Evolutionary conservation across 78 protist species (phyloP), one percentile per base, ranked within the genome.

Genomic region (Dictyostelium discoideum): DNA sequence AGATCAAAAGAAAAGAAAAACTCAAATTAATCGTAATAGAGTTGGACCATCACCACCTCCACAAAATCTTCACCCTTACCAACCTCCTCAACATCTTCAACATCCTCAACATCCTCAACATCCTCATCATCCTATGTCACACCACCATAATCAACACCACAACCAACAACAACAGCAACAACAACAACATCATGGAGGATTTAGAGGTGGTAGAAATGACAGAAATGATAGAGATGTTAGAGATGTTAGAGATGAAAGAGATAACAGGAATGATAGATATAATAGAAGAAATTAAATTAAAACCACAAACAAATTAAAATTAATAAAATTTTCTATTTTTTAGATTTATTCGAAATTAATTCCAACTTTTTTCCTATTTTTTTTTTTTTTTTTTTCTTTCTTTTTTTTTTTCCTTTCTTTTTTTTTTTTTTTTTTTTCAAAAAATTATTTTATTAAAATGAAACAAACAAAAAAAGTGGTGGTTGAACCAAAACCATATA

Each of bases 11-110:
- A 74, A 37, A 37, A 74, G 48, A 37, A 74, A 74, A 74, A 74
- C 81, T 16, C 80, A 67, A 24, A 29, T 74, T 74, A 32, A 37
- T 74, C 81, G 81, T 14, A 74, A 74, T 26, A 69, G 77, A 69
- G 77, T 24, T 11, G 37, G 20, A 2, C 77, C 77, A 69, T 9
- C 74, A 8, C 77, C 39, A 26, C 37, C 77, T 26, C 32, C 11
- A 11, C 77, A 69, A 69, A 69, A 69, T 10, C 77, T 29, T 11
- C 76, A 60, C 26, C 37, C 77, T 20, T 26, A 69, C 8, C 77
- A 69, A 69, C 32, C 32, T 5, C 76, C 37, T 3, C 76, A 67
- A 67, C 29, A n/a, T n/a, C 73, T 8, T 65, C 76, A 14, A 2
- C 72, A 14, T 18, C 72, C 72, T 20, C 76, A 14, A 2, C 72